phyloP scores from a whole-genome alignment of 331 rosid genomes.

The Stylosanthes scabra region DNA sequence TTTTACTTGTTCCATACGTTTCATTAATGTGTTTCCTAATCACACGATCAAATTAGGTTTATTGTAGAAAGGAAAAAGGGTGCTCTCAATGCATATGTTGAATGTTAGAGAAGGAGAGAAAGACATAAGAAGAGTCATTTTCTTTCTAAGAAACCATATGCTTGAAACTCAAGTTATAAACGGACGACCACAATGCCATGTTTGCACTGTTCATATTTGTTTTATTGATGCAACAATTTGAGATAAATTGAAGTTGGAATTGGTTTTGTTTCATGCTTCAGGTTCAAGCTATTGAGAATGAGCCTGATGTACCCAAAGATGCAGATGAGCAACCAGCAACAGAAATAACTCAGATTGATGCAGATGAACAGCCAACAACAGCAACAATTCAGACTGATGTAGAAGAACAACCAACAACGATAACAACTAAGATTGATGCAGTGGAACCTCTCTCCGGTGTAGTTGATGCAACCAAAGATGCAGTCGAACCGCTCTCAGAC shows the following conservation, averaged over 20 bases:
- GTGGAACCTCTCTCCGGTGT: constrained; percentile 41
- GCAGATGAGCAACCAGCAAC: constrained; percentile 28
- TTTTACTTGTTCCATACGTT: constrained; percentile 35
- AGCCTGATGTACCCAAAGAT: constrained; percentile 36
- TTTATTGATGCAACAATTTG: constrained; percentile 18
- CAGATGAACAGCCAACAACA: neutral
- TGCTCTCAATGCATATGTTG: neutral
- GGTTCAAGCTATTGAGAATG: constrained; percentile 51
- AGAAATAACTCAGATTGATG: constrained; percentile 13
- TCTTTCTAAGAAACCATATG: neutral
- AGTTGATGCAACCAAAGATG: constrained; percentile 27
- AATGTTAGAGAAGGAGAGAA: no score
- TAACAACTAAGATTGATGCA: constrained; percentile 9
- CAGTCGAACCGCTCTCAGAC: constrained; percentile 35
- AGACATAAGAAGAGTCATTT: neutral
- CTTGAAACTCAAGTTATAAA: neutral
- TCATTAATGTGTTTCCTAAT: constrained; percentile 10
- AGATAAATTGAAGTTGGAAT: constrained; percentile 36
- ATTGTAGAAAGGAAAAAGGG: neutral
- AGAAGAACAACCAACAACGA: neutral
- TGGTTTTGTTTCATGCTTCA: constrained; percentile 45
- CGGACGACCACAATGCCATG: neutral
- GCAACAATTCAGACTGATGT: constrained; percentile 8
- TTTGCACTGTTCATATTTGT: constrained; percentile 27
- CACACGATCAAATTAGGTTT: neutral